Evolutionary conservation across 108 stramenopile genomes (phyloP).

Genomic region (Nitzschia sp.): DNA sequence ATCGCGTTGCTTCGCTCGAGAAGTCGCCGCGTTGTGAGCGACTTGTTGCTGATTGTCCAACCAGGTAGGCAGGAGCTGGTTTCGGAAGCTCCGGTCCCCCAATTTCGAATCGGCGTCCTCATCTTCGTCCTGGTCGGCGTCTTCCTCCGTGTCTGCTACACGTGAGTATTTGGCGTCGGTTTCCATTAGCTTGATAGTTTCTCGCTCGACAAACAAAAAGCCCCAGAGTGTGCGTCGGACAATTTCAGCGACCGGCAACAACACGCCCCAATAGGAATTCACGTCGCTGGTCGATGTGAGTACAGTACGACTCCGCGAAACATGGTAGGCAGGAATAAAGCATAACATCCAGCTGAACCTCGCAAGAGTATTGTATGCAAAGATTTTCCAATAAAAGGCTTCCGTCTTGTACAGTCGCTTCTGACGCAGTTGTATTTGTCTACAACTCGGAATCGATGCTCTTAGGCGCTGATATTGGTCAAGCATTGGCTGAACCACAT

Average conservation of each 20-base stretch:
- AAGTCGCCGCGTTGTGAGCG: slow-evolving; percentile 43
- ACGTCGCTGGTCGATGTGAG: slow-evolving; percentile 67
- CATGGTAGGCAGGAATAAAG: slow-evolving; percentile 82
- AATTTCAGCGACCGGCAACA: slow-evolving; percentile 73
- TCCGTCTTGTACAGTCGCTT: slow-evolving; percentile 74
- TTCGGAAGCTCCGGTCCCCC: slow-evolving; percentile 25
- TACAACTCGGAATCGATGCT: slow-evolving; percentile 41
- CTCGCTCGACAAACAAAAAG: slow-evolving; percentile 77
- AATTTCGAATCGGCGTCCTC: slow-evolving; percentile 42
- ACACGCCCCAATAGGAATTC: slow-evolving; percentile 70
- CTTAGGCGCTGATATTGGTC: slow-evolving; percentile 37
- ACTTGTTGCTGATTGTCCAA: slow-evolving; percentile 51
- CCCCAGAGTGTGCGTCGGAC: slow-evolving; percentile 79
- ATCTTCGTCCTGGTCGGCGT: slow-evolving; percentile 29
- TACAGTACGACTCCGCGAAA: slow-evolving; percentile 56
- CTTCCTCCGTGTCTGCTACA: slow-evolving; percentile 24
- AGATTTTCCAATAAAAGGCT: slow-evolving; percentile 75
- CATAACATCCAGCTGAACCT: slow-evolving; percentile 87
- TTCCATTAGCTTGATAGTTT: slow-evolving; percentile 77
- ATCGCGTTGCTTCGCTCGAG: slow-evolving; percentile 24
- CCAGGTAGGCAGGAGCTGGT: slow-evolving; percentile 48
- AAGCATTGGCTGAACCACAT: slow-evolving; percentile 41
- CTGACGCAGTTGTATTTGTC: slow-evolving; percentile 70
- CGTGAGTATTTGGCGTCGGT: slow-evolving; percentile 47
- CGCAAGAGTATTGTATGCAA: slow-evolving; percentile 55